Evolutionary conservation across 805 yeast species (phyloP), one percentile per base, ranked within the genome.

Genomic region (Saturnispora halmiae): DNA sequence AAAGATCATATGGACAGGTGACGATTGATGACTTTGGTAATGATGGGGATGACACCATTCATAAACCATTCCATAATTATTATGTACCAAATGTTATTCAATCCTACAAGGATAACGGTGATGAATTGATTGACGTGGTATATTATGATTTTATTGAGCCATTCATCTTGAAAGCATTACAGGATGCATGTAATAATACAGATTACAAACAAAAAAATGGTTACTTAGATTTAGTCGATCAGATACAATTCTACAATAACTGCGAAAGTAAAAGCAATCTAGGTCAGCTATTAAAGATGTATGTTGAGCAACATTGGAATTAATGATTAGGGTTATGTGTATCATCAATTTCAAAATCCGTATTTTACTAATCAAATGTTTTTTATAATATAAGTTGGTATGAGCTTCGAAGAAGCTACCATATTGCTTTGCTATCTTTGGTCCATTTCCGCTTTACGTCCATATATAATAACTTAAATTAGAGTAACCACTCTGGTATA

Each of bases 1-100:
- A 41, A 40, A 48, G 44, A 5, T 50, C 76, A 1, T 75, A 73
- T 45, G 98, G 98, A 0, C 83, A 82, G 51, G 78, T 77, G 0
- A 90, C 98, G 0, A 51, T 60, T 34, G 98, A 92, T 55, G 97
- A 90, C 53, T 69, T 71, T 50, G 98, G 96, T 0, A 60, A 66
- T 47, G 77, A 78, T 46, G 98, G 98, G 18, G 98, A 92, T 56
- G 97, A 83, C 65, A 70, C 86, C 29, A 51, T 77, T 42, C 88
- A 82, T 61, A 65, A 62, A 43, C 71, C 83, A 1, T 71, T 81
- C 35, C 64, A 65, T 0, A 64, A 69, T 43, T 79, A 71, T 56
- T 72, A 69, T 6, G 66, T 86, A 3, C 96, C 97, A 8, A 88
- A 86, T 52, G 94, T 84, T 10, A 75, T 90, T 21, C 81, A 75